These are phyloP conservation scores for Paxillus ammoniavirescens DNA, from an alignment of 768 basidiomycete species.

Conservation along the genomic window DNA sequence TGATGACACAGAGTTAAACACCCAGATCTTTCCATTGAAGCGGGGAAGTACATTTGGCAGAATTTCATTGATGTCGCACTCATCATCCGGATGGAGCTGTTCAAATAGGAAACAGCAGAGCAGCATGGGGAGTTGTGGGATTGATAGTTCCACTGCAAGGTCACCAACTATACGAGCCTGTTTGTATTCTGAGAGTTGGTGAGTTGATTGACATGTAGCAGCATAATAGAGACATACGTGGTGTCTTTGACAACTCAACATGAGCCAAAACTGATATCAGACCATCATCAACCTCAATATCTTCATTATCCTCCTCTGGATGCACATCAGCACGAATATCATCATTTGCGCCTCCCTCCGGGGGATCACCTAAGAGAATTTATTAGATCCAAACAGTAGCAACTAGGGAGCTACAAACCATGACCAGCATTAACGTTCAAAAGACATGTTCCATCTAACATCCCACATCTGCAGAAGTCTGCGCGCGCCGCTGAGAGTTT, in stretches of 20 bases:
- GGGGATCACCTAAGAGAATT: no score
- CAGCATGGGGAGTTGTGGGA: not conserved
- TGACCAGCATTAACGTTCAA: no score
- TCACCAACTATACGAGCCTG: not conserved
- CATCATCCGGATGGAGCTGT: constrained; percentile 9
- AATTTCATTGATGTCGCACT: not conserved
- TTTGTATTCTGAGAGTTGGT: not conserved
- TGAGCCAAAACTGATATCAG: not conserved
- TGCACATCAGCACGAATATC: no score
- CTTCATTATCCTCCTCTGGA: no score
- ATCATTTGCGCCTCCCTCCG: no score
- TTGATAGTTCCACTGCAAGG: not conserved
- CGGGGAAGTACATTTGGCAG: not conserved
- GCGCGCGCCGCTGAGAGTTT: no score
- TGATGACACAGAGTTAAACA: constrained; percentile 23
- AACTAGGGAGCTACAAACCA: no score
- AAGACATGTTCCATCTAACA: not conserved
- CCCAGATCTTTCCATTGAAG: not conserved
- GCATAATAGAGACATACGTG: not conserved
- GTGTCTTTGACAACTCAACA: not conserved
- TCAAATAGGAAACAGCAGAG: not conserved
- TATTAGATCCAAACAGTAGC: no score
- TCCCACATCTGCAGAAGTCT: no score
- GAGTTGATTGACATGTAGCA: not conserved
- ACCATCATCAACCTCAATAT: no score